phyloP scores from a whole-genome alignment of 1,139 yeast species.

The Saccharomyces hybrid region DNA sequence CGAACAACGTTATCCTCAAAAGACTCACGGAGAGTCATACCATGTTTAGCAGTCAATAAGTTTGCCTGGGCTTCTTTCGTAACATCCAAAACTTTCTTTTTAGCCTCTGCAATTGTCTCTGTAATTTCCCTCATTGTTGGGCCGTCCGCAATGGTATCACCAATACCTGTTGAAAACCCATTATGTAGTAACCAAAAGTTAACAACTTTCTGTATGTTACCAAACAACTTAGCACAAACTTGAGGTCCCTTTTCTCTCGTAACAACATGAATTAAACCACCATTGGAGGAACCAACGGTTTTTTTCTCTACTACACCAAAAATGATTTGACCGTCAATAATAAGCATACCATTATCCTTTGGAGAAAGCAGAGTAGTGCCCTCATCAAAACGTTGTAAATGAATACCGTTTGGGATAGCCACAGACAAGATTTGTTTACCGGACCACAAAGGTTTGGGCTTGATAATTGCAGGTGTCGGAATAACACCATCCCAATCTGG shows the following conservation, averaged over 20 bases:
- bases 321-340: constrained; percentile 87
- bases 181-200: constrained; percentile 94
- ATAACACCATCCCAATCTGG: constrained; percentile 98
- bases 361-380: constrained; percentile 79
- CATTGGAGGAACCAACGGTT: constrained; percentile 97
- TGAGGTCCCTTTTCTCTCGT: constrained; percentile 96
- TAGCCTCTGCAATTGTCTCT: constrained; percentile 86
- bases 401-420: constrained; percentile 95
- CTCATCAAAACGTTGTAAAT: constrained; percentile 87
- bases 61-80: constrained; percentile 88
- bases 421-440: constrained; percentile 91
- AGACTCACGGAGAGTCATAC: constrained; percentile 98
- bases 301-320: constrained; percentile 97
- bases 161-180: constrained; percentile 98
- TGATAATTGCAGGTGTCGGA: constrained; percentile 91
- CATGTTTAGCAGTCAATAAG: constrained; percentile 87
- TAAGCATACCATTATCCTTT: constrained; percentile 85
- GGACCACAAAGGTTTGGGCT: constrained; percentile 95
- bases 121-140: constrained; percentile 91
- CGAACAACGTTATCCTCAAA: constrained; percentile 96
- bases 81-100: constrained; percentile 85
- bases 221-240: constrained; percentile 82
- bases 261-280: constrained; percentile 94
- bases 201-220: constrained; percentile 89
- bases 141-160: constrained; percentile 98